Conservation (phyloP, 148 eudicot species). For the Rhododendron vialii region DNA sequence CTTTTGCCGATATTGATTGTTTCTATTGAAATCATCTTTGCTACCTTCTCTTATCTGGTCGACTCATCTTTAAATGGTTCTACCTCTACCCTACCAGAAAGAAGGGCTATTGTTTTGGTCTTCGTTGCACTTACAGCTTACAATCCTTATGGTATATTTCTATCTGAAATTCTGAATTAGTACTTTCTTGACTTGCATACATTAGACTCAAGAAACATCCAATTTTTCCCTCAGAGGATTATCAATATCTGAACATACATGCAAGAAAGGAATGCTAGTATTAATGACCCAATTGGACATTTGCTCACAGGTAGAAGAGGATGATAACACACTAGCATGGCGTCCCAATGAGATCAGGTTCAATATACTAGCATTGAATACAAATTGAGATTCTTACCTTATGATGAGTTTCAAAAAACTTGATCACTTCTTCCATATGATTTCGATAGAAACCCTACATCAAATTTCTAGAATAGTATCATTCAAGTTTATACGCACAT, state of each 20-base stretch:
- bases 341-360: background rate
- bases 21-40: background rate
- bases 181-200: background rate
- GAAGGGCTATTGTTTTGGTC: background rate
- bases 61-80: background rate
- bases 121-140: background rate
- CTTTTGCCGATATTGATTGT: background rate
- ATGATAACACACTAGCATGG: background rate
- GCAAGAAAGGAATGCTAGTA: background rate
- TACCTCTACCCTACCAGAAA: background rate
- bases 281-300: background rate
- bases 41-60: background rate
- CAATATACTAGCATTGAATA: background rate
- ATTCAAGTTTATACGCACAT: constrained; percentile 7
- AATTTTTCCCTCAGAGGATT: background rate
- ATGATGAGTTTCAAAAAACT: constrained; percentile 87
- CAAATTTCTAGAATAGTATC: constrained; percentile 19
- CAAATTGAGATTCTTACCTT: constrained; percentile 44
- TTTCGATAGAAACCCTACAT: constrained; percentile 91
- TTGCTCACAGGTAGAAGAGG: background rate
- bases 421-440: constrained; percentile 97
- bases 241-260: background rate
- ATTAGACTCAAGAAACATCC: background rate
- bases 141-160: background rate
- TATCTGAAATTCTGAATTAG: background rate